Percentiles rank a stretch among this genome's conserved stretches.
Evolutionary conservation across 495 filamentous ascomycete species (phyloP).

Genomic region (Neurospora sp.): DNA sequence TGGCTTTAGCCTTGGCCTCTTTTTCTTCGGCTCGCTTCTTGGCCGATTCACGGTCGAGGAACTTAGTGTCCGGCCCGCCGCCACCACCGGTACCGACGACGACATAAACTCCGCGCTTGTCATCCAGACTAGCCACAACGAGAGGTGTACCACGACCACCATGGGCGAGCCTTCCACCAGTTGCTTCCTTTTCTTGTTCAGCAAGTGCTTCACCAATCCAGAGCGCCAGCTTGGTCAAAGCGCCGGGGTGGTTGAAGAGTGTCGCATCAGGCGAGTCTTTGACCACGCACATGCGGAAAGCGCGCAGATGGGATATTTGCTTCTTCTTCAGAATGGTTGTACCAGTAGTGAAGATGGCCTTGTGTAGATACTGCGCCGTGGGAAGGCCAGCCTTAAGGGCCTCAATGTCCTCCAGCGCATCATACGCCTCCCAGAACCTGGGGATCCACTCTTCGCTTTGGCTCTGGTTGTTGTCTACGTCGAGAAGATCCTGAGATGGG

Average conservation of each 20-base stretch:
- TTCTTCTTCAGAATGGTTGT: constrained; percentile 84
- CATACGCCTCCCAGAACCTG: constrained; percentile 90
- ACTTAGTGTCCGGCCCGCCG: constrained; percentile 51
- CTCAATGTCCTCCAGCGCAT: constrained; percentile 73
- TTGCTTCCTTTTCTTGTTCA: constrained; percentile 71
- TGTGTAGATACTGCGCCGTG: constrained; percentile 78
- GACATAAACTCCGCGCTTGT: constrained; percentile 77
- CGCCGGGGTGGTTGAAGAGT: constrained; percentile 84
- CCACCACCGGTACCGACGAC: constrained; percentile 84
- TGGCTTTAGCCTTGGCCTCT: constrained; percentile 52
- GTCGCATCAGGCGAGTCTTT: constrained; percentile 86
- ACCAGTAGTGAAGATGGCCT: constrained; percentile 88
- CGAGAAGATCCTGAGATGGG: constrained; percentile 27
- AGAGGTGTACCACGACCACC: constrained; percentile 70
- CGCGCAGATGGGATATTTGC: constrained; percentile 81
- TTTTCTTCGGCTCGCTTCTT: constrained; percentile 48
- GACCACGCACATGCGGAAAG: constrained; percentile 91
- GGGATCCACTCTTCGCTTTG: constrained; percentile 58
- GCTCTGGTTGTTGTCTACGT: constrained; percentile 33
- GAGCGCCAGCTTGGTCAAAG: constrained; percentile 81
- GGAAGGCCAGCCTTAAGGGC: constrained; percentile 67
- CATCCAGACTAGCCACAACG: constrained; percentile 82
- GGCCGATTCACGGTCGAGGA: constrained; percentile 51
- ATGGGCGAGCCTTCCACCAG: constrained; percentile 50
- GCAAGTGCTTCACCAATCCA: constrained; percentile 92